Percentiles rank a stretch among this genome's conserved stretches.
These are phyloP conservation scores for Fraxinus sp. DNA, from an alignment of 305 asterid genomes.

Conservation along the genomic window DNA sequence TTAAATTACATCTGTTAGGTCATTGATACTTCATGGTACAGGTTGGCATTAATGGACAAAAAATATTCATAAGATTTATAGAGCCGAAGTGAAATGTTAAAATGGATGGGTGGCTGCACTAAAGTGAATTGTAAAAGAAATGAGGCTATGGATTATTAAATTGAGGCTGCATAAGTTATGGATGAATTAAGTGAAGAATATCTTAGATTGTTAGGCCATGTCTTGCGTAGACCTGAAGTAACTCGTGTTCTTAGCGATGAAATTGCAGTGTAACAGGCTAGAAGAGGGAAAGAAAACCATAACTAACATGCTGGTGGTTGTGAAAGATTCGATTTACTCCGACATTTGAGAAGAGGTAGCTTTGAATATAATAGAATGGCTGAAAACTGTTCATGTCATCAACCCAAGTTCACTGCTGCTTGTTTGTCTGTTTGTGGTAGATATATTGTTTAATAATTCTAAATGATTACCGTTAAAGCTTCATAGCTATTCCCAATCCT, in stretches of 20 bases:
- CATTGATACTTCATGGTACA: background rate
- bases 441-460: background rate
- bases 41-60: background rate
- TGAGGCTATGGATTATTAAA: background rate
- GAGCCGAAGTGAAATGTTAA: background rate
- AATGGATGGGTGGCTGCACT: background rate
- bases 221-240: background rate
- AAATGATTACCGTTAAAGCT: background rate
- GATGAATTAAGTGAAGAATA: background rate
- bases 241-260: background rate
- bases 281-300: background rate
- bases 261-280: background rate
- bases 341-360: background rate
- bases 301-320: background rate
- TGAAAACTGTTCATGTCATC: background rate
- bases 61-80: background rate
- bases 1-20: background rate
- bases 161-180: background rate
- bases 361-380: background rate
- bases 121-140: background rate
- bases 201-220: background rate
- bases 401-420: background rate
- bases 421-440: background rate
- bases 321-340: background rate
- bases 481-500: conserved; percentile 3